Conservation (phyloP, 2,329 filamentous ascomycete species). For the Fusarium annulatum region DNA sequence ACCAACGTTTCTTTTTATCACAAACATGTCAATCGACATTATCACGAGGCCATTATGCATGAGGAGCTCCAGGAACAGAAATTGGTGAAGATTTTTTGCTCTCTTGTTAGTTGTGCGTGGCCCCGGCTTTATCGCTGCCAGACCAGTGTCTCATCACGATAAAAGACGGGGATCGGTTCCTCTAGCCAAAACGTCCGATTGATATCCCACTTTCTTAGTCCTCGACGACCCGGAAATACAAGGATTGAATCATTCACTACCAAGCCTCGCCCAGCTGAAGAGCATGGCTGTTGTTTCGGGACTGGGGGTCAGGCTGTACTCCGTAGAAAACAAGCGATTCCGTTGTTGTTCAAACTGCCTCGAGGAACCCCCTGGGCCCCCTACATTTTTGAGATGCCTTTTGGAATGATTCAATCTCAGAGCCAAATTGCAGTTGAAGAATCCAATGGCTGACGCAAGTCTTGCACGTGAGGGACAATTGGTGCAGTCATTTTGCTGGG, state of each 20-base stretch:
- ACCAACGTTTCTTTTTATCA: neutral
- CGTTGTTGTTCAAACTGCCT: neutral
- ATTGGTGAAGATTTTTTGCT: constrained; percentile 7
- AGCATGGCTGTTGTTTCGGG: constrained; percentile 28
- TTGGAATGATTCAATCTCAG: neutral
- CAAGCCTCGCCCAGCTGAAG: constrained; percentile 20
- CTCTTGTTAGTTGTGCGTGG: constrained; percentile 14
- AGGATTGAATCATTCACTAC: constrained; percentile 9
- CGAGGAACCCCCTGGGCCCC: neutral
- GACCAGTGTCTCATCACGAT: constrained; percentile 42
- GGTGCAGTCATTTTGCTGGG: constrained; percentile 25
- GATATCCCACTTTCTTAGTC: constrained; percentile 10
- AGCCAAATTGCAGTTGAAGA: neutral
- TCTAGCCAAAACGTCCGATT: constrained; percentile 25
- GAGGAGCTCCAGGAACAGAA: neutral
- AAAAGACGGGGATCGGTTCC: constrained; percentile 20
- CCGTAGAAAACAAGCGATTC: constrained; percentile 27
- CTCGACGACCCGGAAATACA: constrained; percentile 6
- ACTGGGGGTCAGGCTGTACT: constrained; percentile 18
- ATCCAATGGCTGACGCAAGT: neutral
- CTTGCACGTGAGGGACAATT: constrained; percentile 24
- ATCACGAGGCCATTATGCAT: neutral
- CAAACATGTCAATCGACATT: neutral
- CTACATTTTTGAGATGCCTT: neutral
- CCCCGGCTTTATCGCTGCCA: constrained; percentile 34